Evolutionary conservation across 192 early-diverging fungal genomes (phyloP), one percentile per base, ranked within the genome.

Genomic region (Coemansia sp.): DNA sequence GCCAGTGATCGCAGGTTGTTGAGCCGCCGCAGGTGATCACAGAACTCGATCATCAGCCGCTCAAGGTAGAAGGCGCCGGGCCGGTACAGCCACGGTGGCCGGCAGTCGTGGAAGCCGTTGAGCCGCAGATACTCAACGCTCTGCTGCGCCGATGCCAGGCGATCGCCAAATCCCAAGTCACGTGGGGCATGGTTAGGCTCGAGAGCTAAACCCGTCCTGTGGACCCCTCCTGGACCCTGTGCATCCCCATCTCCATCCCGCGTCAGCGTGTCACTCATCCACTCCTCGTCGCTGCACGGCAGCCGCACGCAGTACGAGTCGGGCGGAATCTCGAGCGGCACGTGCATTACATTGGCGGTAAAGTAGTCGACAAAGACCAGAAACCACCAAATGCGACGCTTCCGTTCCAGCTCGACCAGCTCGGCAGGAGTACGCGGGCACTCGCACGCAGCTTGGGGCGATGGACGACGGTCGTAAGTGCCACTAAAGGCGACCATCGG

Each of bases 21-120:
- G 50, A 81, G 66, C 10, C 78, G 62, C 27, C 78, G 59, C 63
- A 81, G 48, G 49, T 81, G 78, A 45, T 75, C 78, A 62, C 78
- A 81, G 57, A 75, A 81, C 69, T 81, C 78, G 51, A 81, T 67
- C 78, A 81, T 81, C 52, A 81, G 59, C 19, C 78, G 78, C 73
- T 81, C 78, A 25, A 75, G 57, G 45, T 81, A 81, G 27, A 81
- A 81, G 7, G 72, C 72, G 3, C 78, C 73, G 6, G 73, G 63
- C 8, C 64, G 78, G 53, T 72, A 81, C 55, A 61, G 59, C 78
- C 78, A 81, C 21, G 78, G 78, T 29, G 78, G 78, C 1, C 66
- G 78, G 53, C 78, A 81, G 64, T 75, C 73, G 67, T 81, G 78
- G 59, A 68, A 62, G 8, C 69, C 76, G 63, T 78, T 78, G 43